A percentile compares a stretch with the other conserved stretches of the same genome.
Evolutionary conservation across 352 stramenopile species (phyloP).

Genomic region (Phytophthora citrophthora): DNA sequence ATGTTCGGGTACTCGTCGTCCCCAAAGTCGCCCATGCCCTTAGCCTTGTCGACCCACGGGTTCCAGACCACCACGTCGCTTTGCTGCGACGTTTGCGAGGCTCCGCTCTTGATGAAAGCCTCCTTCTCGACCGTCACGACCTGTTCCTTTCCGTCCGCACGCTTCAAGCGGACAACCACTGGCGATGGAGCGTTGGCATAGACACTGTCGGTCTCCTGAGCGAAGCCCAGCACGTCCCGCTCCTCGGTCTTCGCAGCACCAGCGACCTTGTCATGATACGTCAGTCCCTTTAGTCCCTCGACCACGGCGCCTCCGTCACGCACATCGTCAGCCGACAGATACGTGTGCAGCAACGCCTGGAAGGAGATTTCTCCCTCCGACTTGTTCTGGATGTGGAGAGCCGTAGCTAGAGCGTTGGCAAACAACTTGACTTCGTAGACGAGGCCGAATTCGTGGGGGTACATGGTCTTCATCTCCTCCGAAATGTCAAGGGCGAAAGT

Average conservation of each 20-base stretch:
- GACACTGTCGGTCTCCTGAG: conserved; percentile 90
- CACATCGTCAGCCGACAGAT: conserved; percentile 88
- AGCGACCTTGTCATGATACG: conserved; percentile 92
- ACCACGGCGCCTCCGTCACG: conserved; percentile 66
- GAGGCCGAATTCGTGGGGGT: conserved; percentile 81
- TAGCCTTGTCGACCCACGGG: conserved; percentile 93
- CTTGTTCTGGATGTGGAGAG: conserved; percentile 92
- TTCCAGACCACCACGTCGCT: conserved; percentile 95
- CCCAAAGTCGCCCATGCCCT: conserved; percentile 94
- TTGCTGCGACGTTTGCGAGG: conserved; percentile 34
- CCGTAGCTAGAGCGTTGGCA: conserved; percentile 80
- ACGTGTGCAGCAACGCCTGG: conserved; percentile 96
- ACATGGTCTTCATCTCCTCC: conserved; percentile 60
- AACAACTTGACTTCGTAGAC: conserved; percentile 91
- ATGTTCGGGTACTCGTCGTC: conserved; percentile 95
- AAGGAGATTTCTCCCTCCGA: conserved; percentile 86
- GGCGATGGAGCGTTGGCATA: conserved; percentile 76
- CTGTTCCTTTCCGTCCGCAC: conserved; percentile 49
- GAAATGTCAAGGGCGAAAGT: conserved; percentile 64
- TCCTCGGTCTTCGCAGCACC: conserved; percentile 62
- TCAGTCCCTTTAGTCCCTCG: conserved; percentile 85
- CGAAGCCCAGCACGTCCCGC: conserved; percentile 66
- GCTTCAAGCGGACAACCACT: conserved; percentile 74
- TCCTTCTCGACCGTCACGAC: conserved; percentile 81
- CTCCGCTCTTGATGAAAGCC: conserved; percentile 59